Conservation (phyloP, 495 filamentous ascomycete species). For the Oidiodendron maius region DNA sequence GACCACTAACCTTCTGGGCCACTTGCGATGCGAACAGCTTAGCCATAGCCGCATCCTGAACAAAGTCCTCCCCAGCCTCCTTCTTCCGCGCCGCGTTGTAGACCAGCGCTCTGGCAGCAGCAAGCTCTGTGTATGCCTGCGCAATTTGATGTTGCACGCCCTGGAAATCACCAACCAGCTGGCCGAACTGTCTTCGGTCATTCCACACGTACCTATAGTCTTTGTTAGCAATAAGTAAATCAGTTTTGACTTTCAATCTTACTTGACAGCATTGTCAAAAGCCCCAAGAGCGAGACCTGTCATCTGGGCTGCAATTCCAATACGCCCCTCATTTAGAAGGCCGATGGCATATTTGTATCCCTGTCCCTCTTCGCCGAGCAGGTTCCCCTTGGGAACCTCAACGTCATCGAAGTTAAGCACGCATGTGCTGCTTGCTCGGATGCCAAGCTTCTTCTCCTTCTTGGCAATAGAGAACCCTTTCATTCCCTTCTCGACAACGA, state of each 20-base stretch:
- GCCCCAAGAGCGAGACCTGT: conserved; percentile 92
- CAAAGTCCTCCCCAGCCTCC: conserved; percentile 93
- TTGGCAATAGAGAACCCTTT: conserved; percentile 93
- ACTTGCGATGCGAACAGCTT: conserved; percentile 95
- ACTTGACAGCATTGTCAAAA: conserved; percentile 91
- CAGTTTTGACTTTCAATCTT: conserved; percentile 21
- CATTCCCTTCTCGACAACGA: conserved; percentile 85
- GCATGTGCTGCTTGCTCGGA: conserved; percentile 91
- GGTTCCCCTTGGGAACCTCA: conserved; percentile 76
- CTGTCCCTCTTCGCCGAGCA: conserved; percentile 82
- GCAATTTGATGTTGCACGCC: conserved; percentile 99
- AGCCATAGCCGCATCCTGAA: conserved; percentile 94
- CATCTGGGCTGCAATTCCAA: conserved; percentile 98
- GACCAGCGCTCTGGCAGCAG: conserved; percentile 84
- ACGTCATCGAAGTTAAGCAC: conserved; percentile 98
- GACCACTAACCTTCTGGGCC: conserved; percentile 77
- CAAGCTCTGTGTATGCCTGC: conserved; percentile 90
- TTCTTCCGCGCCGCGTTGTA: conserved; percentile 98
- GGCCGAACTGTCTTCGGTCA: conserved; percentile 94
- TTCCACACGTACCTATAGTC: conserved; percentile 79
- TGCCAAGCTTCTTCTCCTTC: conserved; percentile 99
- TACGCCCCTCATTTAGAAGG: conserved; percentile 94
- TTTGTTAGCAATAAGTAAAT: conserved; percentile 1
- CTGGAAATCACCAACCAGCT: conserved; percentile 91
- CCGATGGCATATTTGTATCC: conserved; percentile 98